Percentiles rank a stretch among this genome's conserved stretches.
These are phyloP conservation scores for Starmerella geochares DNA, from an alignment of 805 yeast species.

Conservation along the genomic window DNA sequence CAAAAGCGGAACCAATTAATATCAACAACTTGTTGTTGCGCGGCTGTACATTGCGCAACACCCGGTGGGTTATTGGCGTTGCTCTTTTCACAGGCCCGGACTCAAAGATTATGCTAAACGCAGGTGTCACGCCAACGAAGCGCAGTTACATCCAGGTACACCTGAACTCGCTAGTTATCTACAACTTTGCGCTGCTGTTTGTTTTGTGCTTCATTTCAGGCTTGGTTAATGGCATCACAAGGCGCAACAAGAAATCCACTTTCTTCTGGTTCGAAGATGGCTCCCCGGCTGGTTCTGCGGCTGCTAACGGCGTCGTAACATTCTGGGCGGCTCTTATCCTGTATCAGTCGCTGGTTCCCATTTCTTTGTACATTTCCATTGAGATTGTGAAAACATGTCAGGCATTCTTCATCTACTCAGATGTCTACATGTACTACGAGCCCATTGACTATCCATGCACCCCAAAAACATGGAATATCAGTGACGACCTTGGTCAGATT, in stretches of 20 bases:
- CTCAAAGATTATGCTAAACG: conserved; percentile 68
- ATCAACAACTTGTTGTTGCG: conserved; percentile 59
- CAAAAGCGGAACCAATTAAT: conserved; percentile 44
- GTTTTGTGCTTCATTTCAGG: conserved; percentile 62
- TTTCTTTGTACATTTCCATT: conserved; percentile 66
- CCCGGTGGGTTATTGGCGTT: conserved; percentile 64
- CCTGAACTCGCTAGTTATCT: conserved; percentile 54
- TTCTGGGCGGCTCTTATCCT: conserved; percentile 66
- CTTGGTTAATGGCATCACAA: conserved; percentile 52
- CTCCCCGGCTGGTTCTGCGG: conserved; percentile 50
- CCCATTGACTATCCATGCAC: conserved; percentile 66
- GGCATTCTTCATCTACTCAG: conserved; percentile 67
- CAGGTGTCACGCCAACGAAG: conserved; percentile 73
- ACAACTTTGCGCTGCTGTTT: conserved; percentile 56
- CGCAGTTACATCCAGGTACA: conserved; percentile 57
- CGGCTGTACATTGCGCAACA: conserved; percentile 66
- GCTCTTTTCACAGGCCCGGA: conserved; percentile 68
- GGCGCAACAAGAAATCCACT: conserved; percentile 36
- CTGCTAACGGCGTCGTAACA: conserved; percentile 56
- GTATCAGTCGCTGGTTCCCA: conserved; percentile 71
- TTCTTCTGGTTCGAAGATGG: conserved; percentile 50
- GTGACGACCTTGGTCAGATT: conserved; percentile 77
- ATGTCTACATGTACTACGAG: conserved; percentile 58
- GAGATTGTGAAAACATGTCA: conserved; percentile 73
- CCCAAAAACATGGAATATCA: conserved; percentile 76